Evolutionary conservation across 2,329 filamentous ascomycete genomes (phyloP).

Genomic region (Camillea tinctor): DNA sequence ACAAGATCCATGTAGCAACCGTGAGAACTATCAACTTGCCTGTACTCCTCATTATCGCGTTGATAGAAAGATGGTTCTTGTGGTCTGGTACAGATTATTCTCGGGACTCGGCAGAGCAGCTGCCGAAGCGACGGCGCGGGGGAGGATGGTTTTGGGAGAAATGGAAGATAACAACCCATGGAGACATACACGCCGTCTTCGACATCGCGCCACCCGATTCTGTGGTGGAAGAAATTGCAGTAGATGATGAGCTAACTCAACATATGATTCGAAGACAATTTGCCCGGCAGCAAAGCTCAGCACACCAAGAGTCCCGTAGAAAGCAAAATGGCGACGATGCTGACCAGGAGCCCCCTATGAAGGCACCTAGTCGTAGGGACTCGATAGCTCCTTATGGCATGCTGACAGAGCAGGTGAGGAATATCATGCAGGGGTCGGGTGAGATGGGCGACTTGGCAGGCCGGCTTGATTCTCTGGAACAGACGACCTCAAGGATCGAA

Average conservation of each 20-base stretch:
- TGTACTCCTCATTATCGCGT: constrained; percentile 67
- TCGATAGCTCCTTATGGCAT: constrained; percentile 55
- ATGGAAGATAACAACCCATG: constrained; percentile 67
- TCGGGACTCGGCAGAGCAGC: constrained; percentile 20
- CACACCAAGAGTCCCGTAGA: constrained; percentile 16
- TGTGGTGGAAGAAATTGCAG: constrained; percentile 55
- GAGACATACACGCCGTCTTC: constrained; percentile 71
- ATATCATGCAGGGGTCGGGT: constrained; percentile 46
- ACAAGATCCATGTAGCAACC: constrained; percentile 80
- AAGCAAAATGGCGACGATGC: constrained; percentile 9
- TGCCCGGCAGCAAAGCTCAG: constrained; percentile 43
- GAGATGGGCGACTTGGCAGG: constrained; percentile 44
- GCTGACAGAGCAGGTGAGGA: constrained; percentile 49
- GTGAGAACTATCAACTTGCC: constrained; percentile 75
- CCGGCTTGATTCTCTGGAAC: constrained; percentile 51
- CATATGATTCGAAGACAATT: constrained; percentile 60
- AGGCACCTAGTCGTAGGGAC: constrained; percentile 48
- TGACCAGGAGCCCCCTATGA: constrained; percentile 17
- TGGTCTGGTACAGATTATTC: constrained; percentile 48
- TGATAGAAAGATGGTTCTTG: constrained; percentile 67
- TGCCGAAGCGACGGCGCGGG: constrained; percentile 25
- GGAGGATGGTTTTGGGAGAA: constrained; percentile 62
- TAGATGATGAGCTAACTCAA: constrained; percentile 57
- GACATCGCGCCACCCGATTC: constrained; percentile 66
- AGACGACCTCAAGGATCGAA: constrained; percentile 48